Conservation (phyloP, 306 rosid species). For the Quercus rubra region DNA sequence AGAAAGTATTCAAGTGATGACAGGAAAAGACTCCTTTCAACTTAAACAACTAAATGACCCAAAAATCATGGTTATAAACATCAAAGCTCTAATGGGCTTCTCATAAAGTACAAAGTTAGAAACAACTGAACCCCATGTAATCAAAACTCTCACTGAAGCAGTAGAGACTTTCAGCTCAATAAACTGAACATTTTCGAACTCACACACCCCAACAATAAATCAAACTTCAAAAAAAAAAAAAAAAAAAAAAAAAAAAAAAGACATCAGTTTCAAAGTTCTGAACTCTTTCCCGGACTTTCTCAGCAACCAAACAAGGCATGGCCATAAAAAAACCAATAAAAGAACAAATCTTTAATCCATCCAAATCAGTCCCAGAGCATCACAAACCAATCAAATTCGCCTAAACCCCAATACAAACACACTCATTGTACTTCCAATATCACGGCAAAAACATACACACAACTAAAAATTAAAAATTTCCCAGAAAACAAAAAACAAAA, state of each 20-base stretch:
- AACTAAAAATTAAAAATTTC: too few species aligned
- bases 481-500: not conserved
- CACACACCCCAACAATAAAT: not conserved
- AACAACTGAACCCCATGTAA: not conserved
- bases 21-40: slow-evolving; percentile 7
- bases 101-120: not conserved
- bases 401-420: slow-evolving; percentile 31
- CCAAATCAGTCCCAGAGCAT: slow-evolving; percentile 17
- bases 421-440: not conserved
- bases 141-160: not conserved
- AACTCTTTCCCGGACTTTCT: not conserved
- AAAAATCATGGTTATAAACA: not conserved
- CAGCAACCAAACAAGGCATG: slow-evolving; percentile 3
- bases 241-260: not conserved
- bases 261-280: not conserved
- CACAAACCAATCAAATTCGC: not conserved
- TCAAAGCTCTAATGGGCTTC: not conserved
- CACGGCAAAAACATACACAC: not conserved
- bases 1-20: not conserved
- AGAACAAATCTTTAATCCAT: slow-evolving; percentile 7
- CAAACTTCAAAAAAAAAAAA: too few species aligned
- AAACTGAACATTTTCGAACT: not conserved
- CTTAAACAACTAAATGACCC: slow-evolving; percentile 15
- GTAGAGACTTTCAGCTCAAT: not conserved
- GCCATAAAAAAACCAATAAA: not conserved